Conservation (phyloP, 1,139 yeast species). For the Candida albicans region DNA sequence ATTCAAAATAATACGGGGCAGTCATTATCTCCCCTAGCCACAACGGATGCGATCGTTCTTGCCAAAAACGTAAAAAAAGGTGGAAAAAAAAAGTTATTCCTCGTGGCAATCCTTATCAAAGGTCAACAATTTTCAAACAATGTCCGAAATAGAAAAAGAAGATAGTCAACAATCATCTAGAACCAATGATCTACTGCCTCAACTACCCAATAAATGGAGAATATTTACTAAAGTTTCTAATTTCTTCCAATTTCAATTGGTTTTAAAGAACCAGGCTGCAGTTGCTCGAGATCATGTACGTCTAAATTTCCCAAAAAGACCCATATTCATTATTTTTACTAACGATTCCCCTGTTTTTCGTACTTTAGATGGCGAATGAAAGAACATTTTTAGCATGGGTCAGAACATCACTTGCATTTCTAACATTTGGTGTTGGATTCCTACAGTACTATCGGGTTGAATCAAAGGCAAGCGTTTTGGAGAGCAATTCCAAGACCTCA, state of each 20-base stretch:
- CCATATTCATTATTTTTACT: background rate
- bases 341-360: slow-evolving; percentile 11
- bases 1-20: too few relatives aligned
- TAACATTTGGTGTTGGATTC: slow-evolving; percentile 32
- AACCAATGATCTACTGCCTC: too few relatives aligned
- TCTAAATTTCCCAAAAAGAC: slow-evolving; percentile 6
- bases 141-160: too few relatives aligned
- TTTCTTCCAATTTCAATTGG: slow-evolving; percentile 10
- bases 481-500: slow-evolving; percentile 5
- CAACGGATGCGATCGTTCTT: too few relatives aligned
- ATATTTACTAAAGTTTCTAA: background rate
- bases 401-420: slow-evolving; percentile 29
- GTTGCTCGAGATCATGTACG: slow-evolving; percentile 39
- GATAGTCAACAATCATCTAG: too few relatives aligned
- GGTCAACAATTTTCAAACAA: too few relatives aligned
- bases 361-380: slow-evolving; percentile 37
- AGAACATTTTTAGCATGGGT: slow-evolving; percentile 40
- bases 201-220: background rate
- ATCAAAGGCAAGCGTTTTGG: slow-evolving; percentile 11
- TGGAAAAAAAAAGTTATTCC: too few relatives aligned
- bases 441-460: slow-evolving; percentile 32
- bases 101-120: too few relatives aligned
- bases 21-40: too few relatives aligned
- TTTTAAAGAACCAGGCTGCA: slow-evolving; percentile 27
- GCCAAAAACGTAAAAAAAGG: too few relatives aligned